Conservation (phyloP, 202 grass and related monocot genomes). For the Panicum hallii region DNA sequence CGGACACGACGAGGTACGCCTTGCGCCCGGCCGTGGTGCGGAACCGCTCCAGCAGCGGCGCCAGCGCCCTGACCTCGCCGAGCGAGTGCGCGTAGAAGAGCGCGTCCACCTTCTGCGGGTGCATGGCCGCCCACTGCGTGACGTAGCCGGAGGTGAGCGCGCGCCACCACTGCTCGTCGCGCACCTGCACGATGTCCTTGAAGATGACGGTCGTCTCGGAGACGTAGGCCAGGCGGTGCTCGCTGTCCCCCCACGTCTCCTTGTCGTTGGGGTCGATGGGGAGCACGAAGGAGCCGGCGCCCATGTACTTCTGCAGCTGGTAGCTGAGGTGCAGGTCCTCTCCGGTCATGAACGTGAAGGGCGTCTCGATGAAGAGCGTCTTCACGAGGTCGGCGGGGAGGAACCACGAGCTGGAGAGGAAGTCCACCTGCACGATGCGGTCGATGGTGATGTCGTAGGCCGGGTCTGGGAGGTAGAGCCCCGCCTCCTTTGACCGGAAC, state of each 20-base stretch:
- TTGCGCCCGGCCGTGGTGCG: slow-evolving; percentile 56
- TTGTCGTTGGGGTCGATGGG: slow-evolving; percentile 77
- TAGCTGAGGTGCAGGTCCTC: slow-evolving; percentile 98
- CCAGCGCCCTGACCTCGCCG: slow-evolving; percentile 66
- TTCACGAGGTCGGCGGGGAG: slow-evolving; percentile 81
- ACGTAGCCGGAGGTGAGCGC: slow-evolving; percentile 87
- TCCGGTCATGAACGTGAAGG: slow-evolving; percentile 91
- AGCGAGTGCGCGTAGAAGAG: slow-evolving; percentile 93
- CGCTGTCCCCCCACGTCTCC: slow-evolving; percentile 93
- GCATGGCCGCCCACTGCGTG: slow-evolving; percentile 92
- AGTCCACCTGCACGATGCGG: slow-evolving; percentile 92
- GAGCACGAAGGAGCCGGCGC: slow-evolving; percentile 78
- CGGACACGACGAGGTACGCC: slow-evolving; percentile 85
- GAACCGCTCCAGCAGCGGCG: slow-evolving; percentile 78
- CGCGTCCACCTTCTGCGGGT: slow-evolving; percentile 92
- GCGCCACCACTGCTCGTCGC: slow-evolving; percentile 97
- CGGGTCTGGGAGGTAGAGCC: slow-evolving; percentile 87
- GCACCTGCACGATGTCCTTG: slow-evolving; percentile 89
- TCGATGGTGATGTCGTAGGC: slow-evolving; percentile 88
- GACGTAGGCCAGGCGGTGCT: slow-evolving; percentile 92
- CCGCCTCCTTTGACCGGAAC: slow-evolving; percentile 84
- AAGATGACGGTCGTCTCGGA: slow-evolving; percentile 93
- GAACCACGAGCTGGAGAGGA: slow-evolving; percentile 93
- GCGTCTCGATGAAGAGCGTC: slow-evolving; percentile 84
- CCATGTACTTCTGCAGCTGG: slow-evolving; percentile 98